phyloP scores from a whole-genome alignment of 1,284 basidiomycete species.

The Hymenochaete sp. region DNA sequence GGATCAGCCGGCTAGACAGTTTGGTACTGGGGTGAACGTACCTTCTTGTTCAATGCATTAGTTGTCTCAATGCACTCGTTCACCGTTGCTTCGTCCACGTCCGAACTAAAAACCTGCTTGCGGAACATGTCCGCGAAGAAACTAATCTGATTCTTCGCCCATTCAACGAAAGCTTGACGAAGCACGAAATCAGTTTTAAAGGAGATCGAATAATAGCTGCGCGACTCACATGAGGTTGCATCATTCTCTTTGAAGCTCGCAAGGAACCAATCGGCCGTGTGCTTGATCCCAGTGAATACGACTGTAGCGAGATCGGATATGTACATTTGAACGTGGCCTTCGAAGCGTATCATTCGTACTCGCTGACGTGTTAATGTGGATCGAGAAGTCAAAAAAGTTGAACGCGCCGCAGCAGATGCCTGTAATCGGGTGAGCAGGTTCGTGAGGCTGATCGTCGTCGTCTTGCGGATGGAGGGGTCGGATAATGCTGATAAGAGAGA shows the following conservation, averaged over 20 bases:
- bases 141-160: constrained; percentile 86
- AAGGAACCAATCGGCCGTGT: constrained; percentile 97
- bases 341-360: constrained; percentile 81
- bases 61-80: constrained; percentile 74
- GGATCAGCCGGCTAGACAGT: not conserved
- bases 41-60: constrained; percentile 72
- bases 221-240: constrained; percentile 73
- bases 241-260: constrained; percentile 92
- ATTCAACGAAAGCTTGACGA: constrained; percentile 77
- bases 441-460: constrained; percentile 64
- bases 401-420: constrained; percentile 72
- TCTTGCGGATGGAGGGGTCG: constrained; percentile 71
- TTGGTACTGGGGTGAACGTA: constrained; percentile 26
- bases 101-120: constrained; percentile 84
- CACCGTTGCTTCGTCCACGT: constrained; percentile 58
- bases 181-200: constrained; percentile 13
- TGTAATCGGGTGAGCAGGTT: constrained; percentile 67
- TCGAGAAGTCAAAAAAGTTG: constrained; percentile 77
- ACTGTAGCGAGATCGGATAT: constrained; percentile 77
- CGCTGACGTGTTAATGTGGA: constrained; percentile 68
- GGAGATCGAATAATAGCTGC: constrained; percentile 3
- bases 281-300: constrained; percentile 83
- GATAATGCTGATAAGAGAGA: constrained; percentile 71
- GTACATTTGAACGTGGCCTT: constrained; percentile 81
- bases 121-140: constrained; percentile 80